Evolutionary conservation across 2,329 filamentous ascomycete genomes (phyloP).

Genomic region (Penicillium sp.): DNA sequence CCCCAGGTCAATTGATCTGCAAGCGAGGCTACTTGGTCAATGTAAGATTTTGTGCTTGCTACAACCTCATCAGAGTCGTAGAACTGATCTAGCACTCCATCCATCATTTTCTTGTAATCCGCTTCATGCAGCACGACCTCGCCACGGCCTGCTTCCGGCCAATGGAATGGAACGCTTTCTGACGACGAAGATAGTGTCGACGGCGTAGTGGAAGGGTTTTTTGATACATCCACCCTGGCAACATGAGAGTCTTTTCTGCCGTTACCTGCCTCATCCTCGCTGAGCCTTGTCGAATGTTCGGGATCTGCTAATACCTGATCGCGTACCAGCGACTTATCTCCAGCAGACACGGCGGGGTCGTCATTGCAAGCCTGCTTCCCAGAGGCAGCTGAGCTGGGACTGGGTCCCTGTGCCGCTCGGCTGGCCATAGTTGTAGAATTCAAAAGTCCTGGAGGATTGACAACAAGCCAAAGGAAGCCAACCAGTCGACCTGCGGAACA

Average conservation of each 20-base stretch:
- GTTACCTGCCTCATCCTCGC: no score
- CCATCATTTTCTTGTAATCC: conserved; percentile 37
- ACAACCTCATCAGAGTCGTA: conserved; percentile 36
- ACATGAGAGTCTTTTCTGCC: not conserved
- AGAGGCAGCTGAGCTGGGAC: not conserved
- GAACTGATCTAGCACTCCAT: conserved; percentile 39
- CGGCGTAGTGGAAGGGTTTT: not conserved
- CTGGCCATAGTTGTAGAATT: conserved; percentile 32
- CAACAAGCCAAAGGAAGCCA: conserved; percentile 90
- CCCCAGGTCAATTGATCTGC: conserved; percentile 35
- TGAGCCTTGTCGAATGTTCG: no score
- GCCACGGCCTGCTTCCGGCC: conserved; percentile 30
- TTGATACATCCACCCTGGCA: conserved; percentile 1
- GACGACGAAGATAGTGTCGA: conserved; percentile 1
- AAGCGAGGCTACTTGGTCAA: conserved; percentile 37
- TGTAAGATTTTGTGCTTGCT: conserved; percentile 38
- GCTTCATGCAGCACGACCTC: conserved; percentile 34
- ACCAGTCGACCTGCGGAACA: conserved; percentile 89
- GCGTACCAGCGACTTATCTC: not conserved
- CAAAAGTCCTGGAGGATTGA: conserved; percentile 54
- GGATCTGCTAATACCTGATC: no score
- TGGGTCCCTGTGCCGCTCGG: conserved; percentile 9
- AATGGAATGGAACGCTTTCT: conserved; percentile 26
- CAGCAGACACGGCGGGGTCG: not conserved
- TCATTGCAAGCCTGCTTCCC: not conserved